Percentiles rank a stretch among this genome's conserved stretches.
Conservation (phyloP, 805 yeast genomes). For the Metschnikowia shivogae region DNA sequence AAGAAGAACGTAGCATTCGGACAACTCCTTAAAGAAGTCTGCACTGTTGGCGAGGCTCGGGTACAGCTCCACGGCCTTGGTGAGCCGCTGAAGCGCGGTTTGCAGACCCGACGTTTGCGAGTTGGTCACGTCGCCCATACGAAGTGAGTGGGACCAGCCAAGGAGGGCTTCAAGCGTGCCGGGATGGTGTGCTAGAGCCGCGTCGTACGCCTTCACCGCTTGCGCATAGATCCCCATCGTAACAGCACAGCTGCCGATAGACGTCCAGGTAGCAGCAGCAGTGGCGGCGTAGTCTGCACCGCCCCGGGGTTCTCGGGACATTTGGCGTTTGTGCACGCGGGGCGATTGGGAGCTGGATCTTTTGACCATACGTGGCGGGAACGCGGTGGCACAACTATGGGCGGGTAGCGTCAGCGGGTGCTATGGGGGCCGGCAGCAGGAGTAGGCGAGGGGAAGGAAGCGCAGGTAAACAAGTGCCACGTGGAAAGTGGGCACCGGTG, state of each 20-base stretch:
- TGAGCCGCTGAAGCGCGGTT: slow-evolving; percentile 38
- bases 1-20: slow-evolving; percentile 46
- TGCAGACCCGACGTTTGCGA: slow-evolving; percentile 40
- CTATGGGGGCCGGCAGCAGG: background rate
- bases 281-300: slow-evolving; percentile 2
- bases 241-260: slow-evolving; percentile 45
- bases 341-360: slow-evolving; percentile 14
- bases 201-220: slow-evolving; percentile 44
- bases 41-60: slow-evolving; percentile 38
- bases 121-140: slow-evolving; percentile 34
- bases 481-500: background rate
- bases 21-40: slow-evolving; percentile 45
- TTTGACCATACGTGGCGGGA: slow-evolving; percentile 7
- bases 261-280: slow-evolving; percentile 42
- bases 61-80: slow-evolving; percentile 32
- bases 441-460: background rate
- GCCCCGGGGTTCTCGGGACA: slow-evolving; percentile 1
- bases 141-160: slow-evolving; percentile 40
- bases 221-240: slow-evolving; percentile 34
- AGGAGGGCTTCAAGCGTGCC: slow-evolving; percentile 37
- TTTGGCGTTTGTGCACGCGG: slow-evolving; percentile 9
- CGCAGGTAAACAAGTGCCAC: no score
- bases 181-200: slow-evolving; percentile 41
- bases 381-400: background rate
- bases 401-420: background rate